Conservation (phyloP, 805 yeast species). For the Deakozyma indianensis region DNA sequence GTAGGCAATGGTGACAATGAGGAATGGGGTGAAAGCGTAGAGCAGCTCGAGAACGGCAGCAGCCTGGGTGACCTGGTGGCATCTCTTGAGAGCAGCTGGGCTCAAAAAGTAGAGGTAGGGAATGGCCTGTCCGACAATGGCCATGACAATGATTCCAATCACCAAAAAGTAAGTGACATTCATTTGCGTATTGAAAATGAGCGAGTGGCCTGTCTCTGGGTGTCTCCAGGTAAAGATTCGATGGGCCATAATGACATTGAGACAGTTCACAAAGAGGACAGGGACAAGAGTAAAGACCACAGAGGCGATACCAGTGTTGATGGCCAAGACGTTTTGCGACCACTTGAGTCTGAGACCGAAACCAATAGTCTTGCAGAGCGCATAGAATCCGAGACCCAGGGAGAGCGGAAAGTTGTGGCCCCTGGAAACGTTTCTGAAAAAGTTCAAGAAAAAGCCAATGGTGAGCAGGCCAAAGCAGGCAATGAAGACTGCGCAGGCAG, state of each 20-base stretch:
- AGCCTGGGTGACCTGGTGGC: slow-evolving; percentile 40
- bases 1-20: slow-evolving; percentile 37
- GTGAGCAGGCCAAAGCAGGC: slow-evolving; percentile 37
- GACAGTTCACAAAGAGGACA: slow-evolving; percentile 40
- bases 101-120: slow-evolving; percentile 46
- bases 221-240: slow-evolving; percentile 67
- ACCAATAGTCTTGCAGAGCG: slow-evolving; percentile 40
- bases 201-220: slow-evolving; percentile 49
- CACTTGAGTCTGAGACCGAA: slow-evolving; percentile 44
- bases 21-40: slow-evolving; percentile 40
- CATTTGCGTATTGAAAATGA: slow-evolving; percentile 37
- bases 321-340: slow-evolving; percentile 35
- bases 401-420: slow-evolving; percentile 49
- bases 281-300: slow-evolving; percentile 44
- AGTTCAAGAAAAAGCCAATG: slow-evolving; percentile 34
- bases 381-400: slow-evolving; percentile 39
- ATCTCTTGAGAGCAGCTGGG: slow-evolving; percentile 30
- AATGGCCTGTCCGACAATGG: slow-evolving; percentile 45
- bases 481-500: slow-evolving; percentile 42
- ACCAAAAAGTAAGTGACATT: slow-evolving; percentile 37
- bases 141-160: slow-evolving; percentile 46
- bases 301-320: slow-evolving; percentile 40
- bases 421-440: slow-evolving; percentile 31
- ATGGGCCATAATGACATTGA: slow-evolving; percentile 54
- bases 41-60: slow-evolving; percentile 32